phyloP scores from a whole-genome alignment of 2,329 filamentous ascomycete species.

The Zasmidium cellare region DNA sequence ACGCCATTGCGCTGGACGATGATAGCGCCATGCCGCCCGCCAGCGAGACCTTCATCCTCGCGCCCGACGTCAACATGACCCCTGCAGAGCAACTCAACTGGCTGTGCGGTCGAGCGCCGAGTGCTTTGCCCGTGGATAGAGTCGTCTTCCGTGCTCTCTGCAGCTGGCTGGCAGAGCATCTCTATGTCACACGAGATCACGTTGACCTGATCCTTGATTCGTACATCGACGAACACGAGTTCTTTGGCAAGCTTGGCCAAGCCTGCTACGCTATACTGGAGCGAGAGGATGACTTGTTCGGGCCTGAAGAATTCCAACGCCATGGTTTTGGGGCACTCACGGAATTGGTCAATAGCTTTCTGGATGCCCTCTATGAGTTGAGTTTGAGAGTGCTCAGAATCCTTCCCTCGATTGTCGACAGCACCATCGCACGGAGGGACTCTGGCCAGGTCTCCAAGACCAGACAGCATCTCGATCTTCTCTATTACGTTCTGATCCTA shows the following conservation, averaged over 20 bases:
- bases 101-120: background rate
- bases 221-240: slow-evolving; percentile 20
- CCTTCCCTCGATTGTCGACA: slow-evolving; percentile 22
- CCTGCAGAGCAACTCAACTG: slow-evolving; percentile 14
- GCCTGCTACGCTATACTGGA: background rate
- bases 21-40: slow-evolving; percentile 24
- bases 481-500: slow-evolving; percentile 21
- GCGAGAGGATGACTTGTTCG: slow-evolving; percentile 6
- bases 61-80: background rate
- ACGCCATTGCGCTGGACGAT: slow-evolving; percentile 41
- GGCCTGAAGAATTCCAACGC: background rate
- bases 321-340: background rate
- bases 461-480: slow-evolving; percentile 18
- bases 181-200: slow-evolving; percentile 25
- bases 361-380: slow-evolving; percentile 17
- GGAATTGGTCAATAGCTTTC: background rate
- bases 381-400: slow-evolving; percentile 19
- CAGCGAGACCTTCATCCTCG: slow-evolving; percentile 17
- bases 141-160: slow-evolving; percentile 4
- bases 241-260: slow-evolving; percentile 18
- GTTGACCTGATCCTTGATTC: slow-evolving; percentile 10
- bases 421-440: slow-evolving; percentile 22
- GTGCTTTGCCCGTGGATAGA: background rate
- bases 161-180: slow-evolving; percentile 19
- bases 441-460: slow-evolving; percentile 22